Percentiles rank a stretch among this genome's conserved stretches.
These are phyloP conservation scores for Epicoccum sorghinum DNA, from an alignment of 2,329 filamentous ascomycete species.

Conservation along the genomic window DNA sequence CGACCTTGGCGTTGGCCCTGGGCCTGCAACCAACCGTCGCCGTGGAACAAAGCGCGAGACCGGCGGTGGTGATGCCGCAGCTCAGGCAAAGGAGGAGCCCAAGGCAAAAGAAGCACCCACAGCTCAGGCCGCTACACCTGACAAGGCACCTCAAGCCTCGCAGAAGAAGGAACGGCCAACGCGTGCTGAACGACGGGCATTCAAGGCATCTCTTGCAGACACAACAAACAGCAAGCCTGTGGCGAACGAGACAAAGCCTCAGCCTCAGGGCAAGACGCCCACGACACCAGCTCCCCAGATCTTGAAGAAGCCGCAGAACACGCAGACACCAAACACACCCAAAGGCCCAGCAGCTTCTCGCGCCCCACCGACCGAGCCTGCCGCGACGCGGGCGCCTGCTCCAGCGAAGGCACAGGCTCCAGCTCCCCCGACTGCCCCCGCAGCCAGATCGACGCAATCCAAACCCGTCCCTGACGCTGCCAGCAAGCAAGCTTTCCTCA, in stretches of 20 bases:
- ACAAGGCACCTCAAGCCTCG: slow-evolving; percentile 36
- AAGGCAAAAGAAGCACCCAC: slow-evolving; percentile 38
- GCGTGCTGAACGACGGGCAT: slow-evolving; percentile 46
- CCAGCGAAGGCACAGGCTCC: slow-evolving; percentile 24
- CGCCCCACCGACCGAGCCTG: slow-evolving; percentile 36
- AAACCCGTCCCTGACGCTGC: slow-evolving; percentile 38
- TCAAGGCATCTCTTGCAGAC: slow-evolving; percentile 45
- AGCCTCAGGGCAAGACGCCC: slow-evolving; percentile 28
- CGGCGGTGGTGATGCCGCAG: slow-evolving; percentile 26
- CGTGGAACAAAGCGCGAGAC: slow-evolving; percentile 48
- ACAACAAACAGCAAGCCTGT: slow-evolving; percentile 38
- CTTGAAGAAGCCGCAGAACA: slow-evolving; percentile 47
- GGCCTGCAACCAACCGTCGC: slow-evolving; percentile 50
- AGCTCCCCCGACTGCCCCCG: slow-evolving; percentile 19
- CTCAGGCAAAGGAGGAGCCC: slow-evolving; percentile 38
- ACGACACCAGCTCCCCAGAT: slow-evolving; percentile 43
- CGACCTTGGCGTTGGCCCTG: slow-evolving; percentile 62
- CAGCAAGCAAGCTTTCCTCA: slow-evolving; percentile 61
- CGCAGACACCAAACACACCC: slow-evolving; percentile 31
- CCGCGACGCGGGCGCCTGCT: slow-evolving; percentile 29
- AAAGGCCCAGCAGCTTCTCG: slow-evolving; percentile 41
- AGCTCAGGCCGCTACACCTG: slow-evolving; percentile 22
- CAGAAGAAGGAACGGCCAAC: slow-evolving; percentile 49
- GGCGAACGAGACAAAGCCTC: slow-evolving; percentile 32
- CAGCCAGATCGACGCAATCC: slow-evolving; percentile 24